Evolutionary conservation across 2,329 filamentous ascomycete species (phyloP).

Genomic region (Aureobasidium melanogenum): DNA sequence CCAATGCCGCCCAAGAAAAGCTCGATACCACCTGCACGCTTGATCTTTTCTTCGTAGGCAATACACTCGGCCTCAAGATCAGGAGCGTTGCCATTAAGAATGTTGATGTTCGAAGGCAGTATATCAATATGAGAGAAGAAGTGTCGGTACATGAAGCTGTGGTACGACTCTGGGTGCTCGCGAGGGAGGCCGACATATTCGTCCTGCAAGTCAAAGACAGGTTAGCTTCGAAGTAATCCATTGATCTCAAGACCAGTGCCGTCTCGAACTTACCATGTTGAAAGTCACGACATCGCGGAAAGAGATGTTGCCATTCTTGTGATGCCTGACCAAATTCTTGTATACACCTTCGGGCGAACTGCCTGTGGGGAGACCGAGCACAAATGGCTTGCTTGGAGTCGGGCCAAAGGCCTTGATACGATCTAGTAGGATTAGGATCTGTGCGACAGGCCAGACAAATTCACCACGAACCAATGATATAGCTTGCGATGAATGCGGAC

Average conservation of each 20-base stretch:
- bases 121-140: conserved; percentile 84
- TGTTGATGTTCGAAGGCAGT: conserved; percentile 72
- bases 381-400: conserved; percentile 63
- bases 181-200: conserved; percentile 79
- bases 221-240: not conserved
- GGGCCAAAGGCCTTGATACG: conserved; percentile 72
- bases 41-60: conserved; percentile 71
- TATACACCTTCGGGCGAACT: conserved; percentile 74
- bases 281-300: conserved; percentile 86
- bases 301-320: conserved; percentile 66
- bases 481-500: conserved; percentile 70
- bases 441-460: not conserved
- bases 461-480: conserved; percentile 57
- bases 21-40: conserved; percentile 67
- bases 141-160: conserved; percentile 89
- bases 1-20: conserved; percentile 80
- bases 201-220: conserved; percentile 43
- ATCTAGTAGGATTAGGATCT: conserved; percentile 37
- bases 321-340: conserved; percentile 61
- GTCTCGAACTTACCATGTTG: conserved; percentile 59
- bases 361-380: conserved; percentile 75
- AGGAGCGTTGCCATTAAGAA: conserved; percentile 69
- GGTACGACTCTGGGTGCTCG: conserved; percentile 78
- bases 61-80: conserved; percentile 70
- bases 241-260: not conserved